Base-by-base conservation (phyloP, 2,329 filamentous ascomycete genomes). In the Aphanocladium album region DNA sequence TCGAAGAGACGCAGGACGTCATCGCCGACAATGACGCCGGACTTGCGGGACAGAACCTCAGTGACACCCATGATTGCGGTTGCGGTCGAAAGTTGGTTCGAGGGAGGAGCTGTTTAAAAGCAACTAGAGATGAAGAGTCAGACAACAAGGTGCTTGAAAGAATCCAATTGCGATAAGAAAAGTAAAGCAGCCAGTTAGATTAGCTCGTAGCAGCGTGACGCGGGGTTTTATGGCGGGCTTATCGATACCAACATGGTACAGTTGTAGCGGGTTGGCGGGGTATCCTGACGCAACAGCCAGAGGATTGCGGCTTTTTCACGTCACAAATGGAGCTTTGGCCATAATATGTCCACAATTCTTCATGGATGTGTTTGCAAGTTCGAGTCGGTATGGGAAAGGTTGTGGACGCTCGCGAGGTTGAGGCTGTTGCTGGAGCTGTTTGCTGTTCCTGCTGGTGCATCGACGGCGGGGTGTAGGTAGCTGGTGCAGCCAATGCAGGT, bases 1-100 rank as follows among this genome's bases (percentile, higher is more conserved):
- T 93, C 84, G 82, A 97, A 96, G 72, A 96, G 89, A 69, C 75
- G 77, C 62, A 80, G 73, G 64, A 82, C 79, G 70, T 82, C 80
- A 67, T 82, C 79, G 67, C 80, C 80, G 65, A 80, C 79, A 72
- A 82, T 80, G 73, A 82, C 80, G 67, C 80, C 80, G 64, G 79
- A 69, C 77, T 82, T 81, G 67, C 80, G 77, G 72, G 75, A 80
- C 65, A 82, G 73, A 65, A 79, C 77, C 66, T 75, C 74, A 60
- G 67, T 68, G 60, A 57, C 69, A 70, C 74, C 73, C 74, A 76
- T 76, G 56, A 55, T 74, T 69, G 69, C 67, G 66, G 64, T 68
- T 62, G 61, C 55, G 63, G 50, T 64, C 53, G 59, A 53, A 52
- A 41, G 11, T 58, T 45, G 47, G n/a, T 27, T 43, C 25, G 56